These are phyloP conservation scores for Styphnolobium japonicum DNA, from an alignment of 306 rosid genomes.

Conservation along the genomic window DNA sequence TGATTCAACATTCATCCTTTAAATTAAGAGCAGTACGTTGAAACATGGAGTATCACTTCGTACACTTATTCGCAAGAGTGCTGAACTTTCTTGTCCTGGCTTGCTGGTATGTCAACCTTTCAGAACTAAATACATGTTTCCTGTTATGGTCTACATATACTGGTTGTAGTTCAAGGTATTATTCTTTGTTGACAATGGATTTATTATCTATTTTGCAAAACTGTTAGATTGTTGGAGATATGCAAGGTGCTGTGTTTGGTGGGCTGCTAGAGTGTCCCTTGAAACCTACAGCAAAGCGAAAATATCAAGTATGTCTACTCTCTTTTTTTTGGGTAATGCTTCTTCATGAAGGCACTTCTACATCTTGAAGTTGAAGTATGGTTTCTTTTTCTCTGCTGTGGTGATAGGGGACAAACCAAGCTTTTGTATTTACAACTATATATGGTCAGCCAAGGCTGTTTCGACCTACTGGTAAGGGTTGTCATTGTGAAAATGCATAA, in stretches of 20 bases:
- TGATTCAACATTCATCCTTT: constrained; percentile 52
- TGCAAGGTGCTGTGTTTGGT: constrained; percentile 89
- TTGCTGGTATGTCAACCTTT: constrained; percentile 62
- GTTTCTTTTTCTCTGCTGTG: constrained; percentile 23
- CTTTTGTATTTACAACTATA: constrained; percentile 89
- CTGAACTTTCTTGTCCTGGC: constrained; percentile 82
- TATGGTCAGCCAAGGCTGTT: constrained; percentile 94
- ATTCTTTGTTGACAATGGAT: constrained; percentile 10
- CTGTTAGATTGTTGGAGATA: constrained; percentile 85
- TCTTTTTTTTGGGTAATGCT: background rate
- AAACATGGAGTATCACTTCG: constrained; percentile 97
- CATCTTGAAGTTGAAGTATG: constrained; percentile 24
- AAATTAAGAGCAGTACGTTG: constrained; percentile 98
- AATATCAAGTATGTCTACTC: constrained; percentile 73
- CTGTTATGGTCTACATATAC: background rate
- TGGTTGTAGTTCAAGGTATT: background rate
- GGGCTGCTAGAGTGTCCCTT: constrained; percentile 86
- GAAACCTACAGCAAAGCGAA: constrained; percentile 81
- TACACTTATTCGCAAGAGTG: constrained; percentile 89
- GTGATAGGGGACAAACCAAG: constrained; percentile 76
- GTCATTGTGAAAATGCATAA: constrained; percentile 4
- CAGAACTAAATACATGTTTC: constrained; percentile 6
- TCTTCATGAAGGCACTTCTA: constrained; percentile 5
- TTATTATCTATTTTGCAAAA: constrained; percentile 16
- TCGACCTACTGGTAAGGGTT: constrained; percentile 87